These are phyloP conservation scores for Venturia nashicola DNA, from an alignment of 2,329 filamentous ascomycete species.

Conservation along the genomic window DNA sequence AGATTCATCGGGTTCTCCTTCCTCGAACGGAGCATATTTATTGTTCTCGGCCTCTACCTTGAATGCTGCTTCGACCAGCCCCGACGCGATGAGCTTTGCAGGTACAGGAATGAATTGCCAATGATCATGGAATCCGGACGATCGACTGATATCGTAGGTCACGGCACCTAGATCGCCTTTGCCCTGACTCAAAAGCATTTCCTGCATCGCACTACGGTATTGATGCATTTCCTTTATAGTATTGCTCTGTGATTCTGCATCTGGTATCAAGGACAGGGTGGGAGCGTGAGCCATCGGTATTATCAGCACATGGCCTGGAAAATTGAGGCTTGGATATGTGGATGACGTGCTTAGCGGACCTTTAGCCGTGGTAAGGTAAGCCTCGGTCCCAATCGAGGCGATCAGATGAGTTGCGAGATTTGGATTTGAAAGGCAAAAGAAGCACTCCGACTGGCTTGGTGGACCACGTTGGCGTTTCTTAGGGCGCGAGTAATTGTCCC, in stretches of 20 bases:
- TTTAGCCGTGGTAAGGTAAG: conserved; percentile 84
- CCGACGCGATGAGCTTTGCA: conserved; percentile 52
- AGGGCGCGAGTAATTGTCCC: conserved; percentile 23
- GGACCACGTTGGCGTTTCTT: conserved; percentile 28
- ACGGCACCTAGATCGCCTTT: conserved; percentile 59
- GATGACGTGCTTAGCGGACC: conserved; percentile 65
- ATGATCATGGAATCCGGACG: conserved; percentile 72
- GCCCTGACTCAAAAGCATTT: conserved; percentile 51
- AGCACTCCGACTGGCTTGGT: conserved; percentile 60
- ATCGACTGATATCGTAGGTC: conserved; percentile 84
- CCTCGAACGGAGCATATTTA: conserved; percentile 43
- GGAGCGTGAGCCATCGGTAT: conserved; percentile 76
- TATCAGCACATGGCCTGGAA: conserved; percentile 80
- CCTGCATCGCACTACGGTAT: conserved; percentile 66
- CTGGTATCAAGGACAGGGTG: conserved; percentile 56
- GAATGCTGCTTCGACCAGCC: conserved; percentile 79
- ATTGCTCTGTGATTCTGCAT: conserved; percentile 40
- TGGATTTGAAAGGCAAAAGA: conserved; percentile 88
- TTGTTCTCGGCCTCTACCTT: conserved; percentile 75
- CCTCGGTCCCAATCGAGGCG: conserved; percentile 74
- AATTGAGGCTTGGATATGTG: conserved; percentile 61
- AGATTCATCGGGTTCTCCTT: conserved; percentile 10
- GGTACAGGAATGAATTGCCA: conserved; percentile 86
- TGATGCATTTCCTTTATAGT: conserved; percentile 72
- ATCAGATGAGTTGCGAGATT: conserved; percentile 79